Evolutionary conservation across 1,284 basidiomycete species (phyloP).

Genomic region (Trichosporon coremiiforme): DNA sequence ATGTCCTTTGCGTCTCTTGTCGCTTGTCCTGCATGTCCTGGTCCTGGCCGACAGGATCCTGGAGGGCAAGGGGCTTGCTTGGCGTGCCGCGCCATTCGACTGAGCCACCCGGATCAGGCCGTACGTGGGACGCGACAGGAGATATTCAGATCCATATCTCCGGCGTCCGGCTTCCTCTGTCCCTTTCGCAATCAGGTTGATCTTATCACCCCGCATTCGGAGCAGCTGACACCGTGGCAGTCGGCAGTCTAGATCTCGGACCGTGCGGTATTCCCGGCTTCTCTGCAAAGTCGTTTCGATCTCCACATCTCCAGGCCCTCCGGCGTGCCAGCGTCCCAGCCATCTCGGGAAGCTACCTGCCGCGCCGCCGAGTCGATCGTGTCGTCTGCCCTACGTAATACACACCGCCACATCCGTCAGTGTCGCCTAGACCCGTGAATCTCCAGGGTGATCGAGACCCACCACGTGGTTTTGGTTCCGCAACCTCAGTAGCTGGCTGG

Average conservation of each 20-base stretch:
- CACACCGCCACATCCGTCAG: conserved; percentile 5
- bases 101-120: not conserved
- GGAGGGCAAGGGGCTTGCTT: not conserved
- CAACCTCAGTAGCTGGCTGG: not conserved
- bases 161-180: not conserved
- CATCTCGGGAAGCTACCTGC: not conserved
- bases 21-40: not conserved
- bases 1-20: not conserved
- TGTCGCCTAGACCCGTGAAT: conserved; percentile 4
- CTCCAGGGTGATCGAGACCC: conserved; percentile 8
- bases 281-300: not conserved
- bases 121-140: not conserved
- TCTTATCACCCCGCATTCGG: conserved; percentile 5
- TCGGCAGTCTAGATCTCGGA: not conserved
- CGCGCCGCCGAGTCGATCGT: not conserved
- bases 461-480: conserved; percentile 4
- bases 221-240: not conserved
- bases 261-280: conserved; percentile 8
- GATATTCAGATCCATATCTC: conserved; percentile 19
- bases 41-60: not conserved
- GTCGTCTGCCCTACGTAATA: not conserved
- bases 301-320: not conserved
- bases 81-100: conserved; percentile 9
- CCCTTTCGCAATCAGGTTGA: conserved; percentile 13
- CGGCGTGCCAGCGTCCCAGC: not conserved